Base-by-base conservation (phyloP, 345 rosid genomes). In the Physaria fendleri region DNA sequence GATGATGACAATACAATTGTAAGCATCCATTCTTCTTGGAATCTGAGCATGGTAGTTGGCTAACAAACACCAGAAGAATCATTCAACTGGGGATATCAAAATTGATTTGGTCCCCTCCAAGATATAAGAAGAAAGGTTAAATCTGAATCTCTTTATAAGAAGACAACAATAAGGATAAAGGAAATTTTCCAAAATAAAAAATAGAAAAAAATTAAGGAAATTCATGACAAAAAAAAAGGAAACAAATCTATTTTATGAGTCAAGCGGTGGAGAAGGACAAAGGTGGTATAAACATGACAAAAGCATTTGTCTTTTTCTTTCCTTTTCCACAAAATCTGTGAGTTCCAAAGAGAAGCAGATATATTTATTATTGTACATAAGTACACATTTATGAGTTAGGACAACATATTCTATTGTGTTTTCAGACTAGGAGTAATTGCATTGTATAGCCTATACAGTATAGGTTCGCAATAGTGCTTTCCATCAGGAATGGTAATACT, bases 231-330 rank as follows among this genome's bases (percentile, higher is more conserved):
- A n/a, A n/a, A n/a, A n/a, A n/a, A n/a, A n/a, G n/a, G n/a, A n/a
- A n/a, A n/a, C n/a, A n/a, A n/a, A n/a, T n/a, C n/a, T n/a, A n/a
- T n/a, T n/a, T n/a, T n/a, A n/a, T n/a, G n/a, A n/a, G n/a, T n/a
- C n/a, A n/a, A n/a, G n/a, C n/a, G n/a, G n/a, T n/a, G n/a, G n/a
- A n/a, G n/a, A n/a, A n/a, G n/a, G n/a, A n/a, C n/a, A n/a, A n/a
- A n/a, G n/a, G n/a, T n/a, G n/a, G n/a, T n/a, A n/a, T n/a, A n/a
- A n/a, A n/a, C 73, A 68, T 68, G 66, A 52, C 73, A n/a, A 68
- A 60, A 68, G 48, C 67, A 52, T 61, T 61, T 45, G 60, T 68
- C 62, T 68, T 16, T 35, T 60, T 68, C 62, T 44, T 68, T 48
- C 43, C 9, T 22, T 51, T 33, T 43, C 43, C 66, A 68, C 54